Evolutionary conservation across 2,329 filamentous ascomycete species (phyloP).

Genomic region (Talaromyces atroroseus): DNA sequence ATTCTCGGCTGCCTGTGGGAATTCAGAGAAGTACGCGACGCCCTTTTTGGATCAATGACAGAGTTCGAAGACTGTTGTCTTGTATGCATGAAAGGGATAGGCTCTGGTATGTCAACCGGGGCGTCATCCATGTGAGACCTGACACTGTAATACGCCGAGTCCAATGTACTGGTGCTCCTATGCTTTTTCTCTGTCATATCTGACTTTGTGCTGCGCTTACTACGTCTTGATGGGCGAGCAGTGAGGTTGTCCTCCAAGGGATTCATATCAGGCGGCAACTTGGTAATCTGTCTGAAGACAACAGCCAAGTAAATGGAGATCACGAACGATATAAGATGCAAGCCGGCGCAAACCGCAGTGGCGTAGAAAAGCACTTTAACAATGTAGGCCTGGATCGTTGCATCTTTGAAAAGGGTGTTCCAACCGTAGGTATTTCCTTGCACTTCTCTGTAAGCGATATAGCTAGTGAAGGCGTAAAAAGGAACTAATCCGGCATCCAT

Average conservation of each 20-base stretch:
- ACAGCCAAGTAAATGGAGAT: slow-evolving; percentile 70
- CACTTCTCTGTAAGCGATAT: slow-evolving; percentile 50
- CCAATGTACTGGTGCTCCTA: slow-evolving; percentile 47
- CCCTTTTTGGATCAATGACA: slow-evolving; percentile 27
- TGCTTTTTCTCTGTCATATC: slow-evolving; percentile 55
- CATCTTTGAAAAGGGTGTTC: slow-evolving; percentile 61
- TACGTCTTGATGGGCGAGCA: slow-evolving; percentile 51
- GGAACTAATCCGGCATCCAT: slow-evolving; percentile 64
- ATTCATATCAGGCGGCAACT: slow-evolving; percentile 89
- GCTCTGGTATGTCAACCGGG: slow-evolving; percentile 40
- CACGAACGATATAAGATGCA: slow-evolving; percentile 66
- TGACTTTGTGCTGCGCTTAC: slow-evolving; percentile 68
- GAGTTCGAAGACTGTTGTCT: slow-evolving; percentile 53
- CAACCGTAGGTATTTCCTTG: slow-evolving; percentile 48
- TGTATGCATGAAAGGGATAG: slow-evolving; percentile 76
- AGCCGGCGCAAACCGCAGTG: slow-evolving; percentile 56
- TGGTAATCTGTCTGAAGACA: slow-evolving; percentile 74
- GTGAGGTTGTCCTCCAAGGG: slow-evolving; percentile 83
- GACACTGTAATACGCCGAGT: slow-evolving; percentile 32
- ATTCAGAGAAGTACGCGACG: slow-evolving; percentile 47
- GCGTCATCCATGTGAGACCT: slow-evolving; percentile 37
- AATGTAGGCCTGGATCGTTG: slow-evolving; percentile 53
- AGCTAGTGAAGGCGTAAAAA: slow-evolving; percentile 57
- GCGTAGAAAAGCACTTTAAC: slow-evolving; percentile 63
- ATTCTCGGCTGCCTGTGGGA: slow-evolving; percentile 22